Percentiles rank a stretch among this genome's conserved stretches.
These are phyloP conservation scores for Ceratocystis huliohia DNA, from an alignment of 2,329 filamentous ascomycete species.

Conservation along the genomic window DNA sequence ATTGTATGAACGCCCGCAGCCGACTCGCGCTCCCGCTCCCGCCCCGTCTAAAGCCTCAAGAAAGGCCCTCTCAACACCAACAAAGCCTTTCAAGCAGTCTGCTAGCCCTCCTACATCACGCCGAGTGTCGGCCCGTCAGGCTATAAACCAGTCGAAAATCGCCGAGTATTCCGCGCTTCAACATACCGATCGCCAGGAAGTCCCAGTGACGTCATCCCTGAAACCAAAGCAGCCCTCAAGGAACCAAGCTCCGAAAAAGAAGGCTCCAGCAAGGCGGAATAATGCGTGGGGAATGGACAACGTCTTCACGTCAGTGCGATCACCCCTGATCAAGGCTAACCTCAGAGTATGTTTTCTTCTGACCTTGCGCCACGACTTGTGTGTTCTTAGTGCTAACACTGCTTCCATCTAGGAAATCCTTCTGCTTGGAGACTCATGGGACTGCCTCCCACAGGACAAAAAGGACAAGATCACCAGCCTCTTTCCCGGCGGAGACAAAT, in stretches of 20 bases:
- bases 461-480: constrained; percentile 6
- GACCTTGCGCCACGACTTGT: neutral
- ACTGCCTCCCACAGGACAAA: constrained; percentile 2
- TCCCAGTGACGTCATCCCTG: neutral
- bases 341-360: constrained; percentile 13
- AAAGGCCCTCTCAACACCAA: too few relatives aligned
- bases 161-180: neutral
- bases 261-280: neutral
- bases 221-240: neutral
- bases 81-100: neutral
- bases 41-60: neutral
- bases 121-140: constrained; percentile 3
- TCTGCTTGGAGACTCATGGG: constrained; percentile 15
- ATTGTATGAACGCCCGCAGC: too few relatives aligned
- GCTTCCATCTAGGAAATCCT: constrained; percentile 14
- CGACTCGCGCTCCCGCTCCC: neutral
- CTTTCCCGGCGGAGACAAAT: constrained; percentile 20
- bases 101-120: neutral
- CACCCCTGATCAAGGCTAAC: constrained; percentile 15
- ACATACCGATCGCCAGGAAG: neutral
- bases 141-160: neutral
- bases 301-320: constrained; percentile 13
- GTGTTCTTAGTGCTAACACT: neutral
- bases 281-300: constrained; percentile 14
- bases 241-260: neutral